Evolutionary conservation across 768 basidiomycete species (phyloP), one percentile per base, ranked within the genome.

Genomic region (Leccinum arenicola): DNA sequence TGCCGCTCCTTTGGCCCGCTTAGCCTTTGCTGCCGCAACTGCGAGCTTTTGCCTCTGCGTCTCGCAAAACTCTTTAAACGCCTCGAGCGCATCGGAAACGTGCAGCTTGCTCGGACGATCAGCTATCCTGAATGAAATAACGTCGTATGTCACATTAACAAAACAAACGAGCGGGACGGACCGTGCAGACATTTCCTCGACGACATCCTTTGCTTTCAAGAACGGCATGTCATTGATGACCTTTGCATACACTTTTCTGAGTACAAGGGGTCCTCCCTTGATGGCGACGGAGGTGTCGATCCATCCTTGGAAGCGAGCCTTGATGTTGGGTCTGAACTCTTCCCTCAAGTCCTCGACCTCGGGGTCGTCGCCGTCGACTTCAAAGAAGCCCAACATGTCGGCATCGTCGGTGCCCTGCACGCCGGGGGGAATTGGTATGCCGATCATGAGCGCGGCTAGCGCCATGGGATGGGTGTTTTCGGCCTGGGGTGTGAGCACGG

Each of bases 401-500:
- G 73, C 65, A 1, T 74, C 80, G 11, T 82, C 80, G 3, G 48
- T 70, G 59, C 66, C 76, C 49, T 73, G 76, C 31, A 72, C 69
- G 0, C 75, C 75, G 0, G 74, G 75, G 3, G 76, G 71, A 10
- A 79, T 54, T 2, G 81, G 79, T 21, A 84, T 56, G 1, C 83
- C 83, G 68, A 86, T 82, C 78, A 88, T 81, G 78, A 87, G 80
- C 15, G 85, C 85, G 0, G 87, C 85, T 54, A 88, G 79, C 3
- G 84, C 79, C 77, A 86, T 78, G 2, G 84, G 84, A 59, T 82
- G 75, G 33, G 80, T 53, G 2, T 73, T 66, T 3, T 70, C 67
- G 9, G 68, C 56, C 1, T 71, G 71, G 0, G 78, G 77, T 0
- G 84, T 80, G 12, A 73, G 59, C 9, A 84, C 69, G 12, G 74